Base-by-base conservation (phyloP, 2,329 filamentous ascomycete genomes). In the Pyricularia sp. region DNA sequence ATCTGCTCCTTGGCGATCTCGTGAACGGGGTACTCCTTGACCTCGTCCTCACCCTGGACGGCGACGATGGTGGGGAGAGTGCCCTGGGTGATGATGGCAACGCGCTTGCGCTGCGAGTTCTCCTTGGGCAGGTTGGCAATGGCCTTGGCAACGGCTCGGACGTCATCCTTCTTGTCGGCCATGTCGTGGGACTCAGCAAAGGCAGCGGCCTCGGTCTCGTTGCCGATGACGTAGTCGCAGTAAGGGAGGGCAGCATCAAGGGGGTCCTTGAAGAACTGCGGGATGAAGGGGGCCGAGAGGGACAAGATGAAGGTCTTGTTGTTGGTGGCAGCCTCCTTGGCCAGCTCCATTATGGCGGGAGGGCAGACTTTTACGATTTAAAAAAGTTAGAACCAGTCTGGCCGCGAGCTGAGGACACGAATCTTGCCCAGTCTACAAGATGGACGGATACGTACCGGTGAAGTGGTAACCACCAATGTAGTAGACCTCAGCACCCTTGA, bases 391-490 rank as follows among this genome's bases (percentile, higher is more conserved):
- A 49, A 49, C 7, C n/a, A n/a, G 40, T 9, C 6, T n/a, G 40
- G 16, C 10, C 10, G 3, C 33, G 16, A 19, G 7, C 1, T 6
- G 19, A 9, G 40, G n/a, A 66, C 49, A n/a, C 55, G 10, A 28
- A 3, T 22, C 2, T 59, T 26, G 55, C 10, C 55, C 24, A 8
- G 24, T 8, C 3, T 28, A 57, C 12, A 31, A 31, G 24, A 9
- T 10, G 55, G 9, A 62, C 73, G 68, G 71, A 81, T 79, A 30
- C 55, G 7, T 59, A 59, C 55, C 55, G 57, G 94, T 99, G 82
- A 99, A 85, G 82, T 99, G 94, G 82, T 92, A 99, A 60, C 94
- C 94, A 73, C 94, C 94, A 68, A 99, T 87, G 74, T 96, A 99
- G 83, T 88, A 97, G 72, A 89, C 83, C 74, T 93, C 85, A 65